phyloP scores from a whole-genome alignment of 371 early-diverging fungal genomes.

The Umbelopsis sp. region DNA sequence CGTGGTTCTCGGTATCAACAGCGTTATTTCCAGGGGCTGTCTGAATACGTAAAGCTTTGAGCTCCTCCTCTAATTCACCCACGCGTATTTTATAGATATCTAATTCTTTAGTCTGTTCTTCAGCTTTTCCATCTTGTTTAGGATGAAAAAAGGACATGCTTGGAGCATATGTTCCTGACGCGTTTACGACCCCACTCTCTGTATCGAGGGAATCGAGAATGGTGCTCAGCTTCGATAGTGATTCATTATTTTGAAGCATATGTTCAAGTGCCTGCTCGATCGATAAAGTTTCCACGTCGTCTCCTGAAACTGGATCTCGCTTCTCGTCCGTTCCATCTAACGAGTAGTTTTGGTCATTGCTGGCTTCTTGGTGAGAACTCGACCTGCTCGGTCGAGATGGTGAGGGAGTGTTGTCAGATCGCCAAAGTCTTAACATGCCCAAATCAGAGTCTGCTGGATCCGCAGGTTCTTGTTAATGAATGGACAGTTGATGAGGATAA shows the following conservation, averaged over 20 bases:
- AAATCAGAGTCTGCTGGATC: no score
- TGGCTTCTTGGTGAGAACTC: neutral
- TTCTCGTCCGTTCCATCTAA: neutral
- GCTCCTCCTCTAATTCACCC: neutral
- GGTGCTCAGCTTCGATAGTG: neutral
- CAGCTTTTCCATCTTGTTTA: neutral
- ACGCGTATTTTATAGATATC: neutral
- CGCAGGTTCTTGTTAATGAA: no score
- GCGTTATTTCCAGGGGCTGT: neutral
- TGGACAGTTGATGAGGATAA: no score
- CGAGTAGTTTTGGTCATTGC: neutral
- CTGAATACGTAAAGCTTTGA: neutral
- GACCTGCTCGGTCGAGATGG: neutral
- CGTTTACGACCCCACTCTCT: neutral
- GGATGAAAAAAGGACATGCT: neutral
- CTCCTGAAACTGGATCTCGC: no score
- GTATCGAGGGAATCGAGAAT: neutral
- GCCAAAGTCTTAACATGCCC: neutral
- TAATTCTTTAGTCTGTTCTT: neutral
- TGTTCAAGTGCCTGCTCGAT: neutral
- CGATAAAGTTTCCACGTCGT: neutral
- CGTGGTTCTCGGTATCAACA: neutral
- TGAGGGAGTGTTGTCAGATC: neutral
- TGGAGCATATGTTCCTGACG: neutral
- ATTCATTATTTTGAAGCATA: neutral